These are phyloP conservation scores for Ceratobasidium sp. DNA, from an alignment of 1,284 basidiomycete genomes.

Conservation along the genomic window DNA sequence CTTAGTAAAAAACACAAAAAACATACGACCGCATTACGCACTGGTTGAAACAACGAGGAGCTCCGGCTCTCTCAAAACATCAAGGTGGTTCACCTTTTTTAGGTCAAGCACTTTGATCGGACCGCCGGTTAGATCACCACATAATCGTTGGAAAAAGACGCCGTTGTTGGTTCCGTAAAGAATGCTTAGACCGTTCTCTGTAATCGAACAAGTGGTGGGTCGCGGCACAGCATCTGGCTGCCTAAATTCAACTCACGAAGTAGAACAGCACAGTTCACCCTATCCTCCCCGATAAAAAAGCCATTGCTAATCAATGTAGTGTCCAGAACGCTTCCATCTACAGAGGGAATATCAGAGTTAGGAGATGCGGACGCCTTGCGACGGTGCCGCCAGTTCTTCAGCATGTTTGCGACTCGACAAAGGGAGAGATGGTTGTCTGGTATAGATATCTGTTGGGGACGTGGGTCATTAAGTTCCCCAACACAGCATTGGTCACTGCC, in stretches of 20 bases:
- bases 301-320: conserved; percentile 87
- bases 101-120: conserved; percentile 93
- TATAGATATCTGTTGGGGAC: not conserved
- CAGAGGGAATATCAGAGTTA: conserved; percentile 72
- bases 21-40: conserved; percentile 56
- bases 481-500: conserved; percentile 26
- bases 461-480: not conserved
- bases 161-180: conserved; percentile 98
- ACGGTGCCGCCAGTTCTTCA: conserved; percentile 18
- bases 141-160: conserved; percentile 92
- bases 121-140: conserved; percentile 75
- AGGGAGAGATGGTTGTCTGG: conserved; percentile 10
- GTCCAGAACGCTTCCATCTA: conserved; percentile 90
- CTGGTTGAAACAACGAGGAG: conserved; percentile 96
- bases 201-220: conserved; percentile 27
- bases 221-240: conserved; percentile 6
- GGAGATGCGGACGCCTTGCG: conserved; percentile 17
- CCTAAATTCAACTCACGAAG: conserved; percentile 75
- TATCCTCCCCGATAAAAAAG: conserved; percentile 85
- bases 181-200: conserved; percentile 86
- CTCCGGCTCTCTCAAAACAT: conserved; percentile 96
- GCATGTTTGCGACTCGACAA: not conserved
- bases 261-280: conserved; percentile 94
- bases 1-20: conserved; percentile 45
- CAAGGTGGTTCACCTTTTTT: conserved; percentile 96